These are phyloP conservation scores for Chlorella sp. DNA, from an alignment of 139 green algal genomes.

Conservation along the genomic window DNA sequence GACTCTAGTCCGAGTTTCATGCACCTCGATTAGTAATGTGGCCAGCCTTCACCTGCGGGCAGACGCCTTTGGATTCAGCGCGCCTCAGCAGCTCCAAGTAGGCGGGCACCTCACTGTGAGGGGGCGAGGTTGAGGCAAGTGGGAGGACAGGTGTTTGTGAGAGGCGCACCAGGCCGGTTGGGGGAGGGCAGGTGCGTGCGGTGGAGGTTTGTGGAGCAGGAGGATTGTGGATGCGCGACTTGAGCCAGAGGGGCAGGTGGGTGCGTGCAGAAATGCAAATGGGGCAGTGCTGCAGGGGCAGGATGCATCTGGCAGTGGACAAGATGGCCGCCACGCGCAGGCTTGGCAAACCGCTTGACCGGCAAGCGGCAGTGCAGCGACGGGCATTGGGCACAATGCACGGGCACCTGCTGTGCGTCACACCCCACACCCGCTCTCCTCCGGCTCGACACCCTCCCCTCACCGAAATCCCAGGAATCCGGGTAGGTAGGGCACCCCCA, in stretches of 20 bases:
- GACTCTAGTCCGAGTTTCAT: not conserved
- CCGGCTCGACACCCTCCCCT: not conserved
- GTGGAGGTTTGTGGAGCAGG: not conserved
- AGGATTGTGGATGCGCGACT: not conserved
- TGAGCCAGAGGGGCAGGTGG: too few species aligned
- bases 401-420: not conserved
- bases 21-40: too few species aligned
- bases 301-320: too few species aligned
- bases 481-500: conserved; percentile 57
- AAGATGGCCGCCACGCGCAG: too few species aligned
- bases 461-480: conserved; percentile 54
- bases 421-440: not conserved
- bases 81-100: conserved; percentile 11
- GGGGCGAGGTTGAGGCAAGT: not conserved
- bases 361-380: not conserved
- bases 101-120: conserved; percentile 23
- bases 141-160: not conserved
- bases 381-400: not conserved
- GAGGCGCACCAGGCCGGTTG: not conserved
- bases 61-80: not conserved
- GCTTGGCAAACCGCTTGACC: too few species aligned
- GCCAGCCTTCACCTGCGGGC: conserved; percentile 2
- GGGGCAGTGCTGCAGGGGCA: too few species aligned
- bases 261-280: too few species aligned
- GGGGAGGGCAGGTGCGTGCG: not conserved